Evolutionary conservation across 192 early-diverging fungal species (phyloP).

Genomic region (Backusella sp.): DNA sequence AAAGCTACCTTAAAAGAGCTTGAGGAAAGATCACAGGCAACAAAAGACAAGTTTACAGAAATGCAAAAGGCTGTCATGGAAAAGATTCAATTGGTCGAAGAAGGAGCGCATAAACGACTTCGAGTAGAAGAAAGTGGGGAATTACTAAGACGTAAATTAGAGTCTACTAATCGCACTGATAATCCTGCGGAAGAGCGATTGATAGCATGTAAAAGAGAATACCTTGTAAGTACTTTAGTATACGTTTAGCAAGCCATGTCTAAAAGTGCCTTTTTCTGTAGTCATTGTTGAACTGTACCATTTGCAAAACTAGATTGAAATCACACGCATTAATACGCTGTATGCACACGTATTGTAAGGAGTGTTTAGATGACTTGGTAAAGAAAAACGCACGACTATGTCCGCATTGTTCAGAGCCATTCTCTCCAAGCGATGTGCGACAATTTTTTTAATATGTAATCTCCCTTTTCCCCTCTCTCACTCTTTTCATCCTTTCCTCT

Average conservation of each 20-base stretch:
- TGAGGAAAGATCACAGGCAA: conserved; percentile 52
- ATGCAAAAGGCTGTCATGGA: conserved; percentile 14
- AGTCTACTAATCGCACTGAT: conserved; percentile 54
- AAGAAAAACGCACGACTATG: background rate
- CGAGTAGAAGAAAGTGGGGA: conserved; percentile 69
- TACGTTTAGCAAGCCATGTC: background rate
- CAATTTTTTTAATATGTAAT: background rate
- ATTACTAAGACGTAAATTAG: conserved; percentile 54
- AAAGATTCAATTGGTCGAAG: conserved; percentile 29
- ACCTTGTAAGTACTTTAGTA: conserved; percentile 22
- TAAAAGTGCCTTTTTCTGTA: conserved; percentile 36
- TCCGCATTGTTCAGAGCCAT: background rate
- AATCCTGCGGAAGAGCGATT: conserved; percentile 64
- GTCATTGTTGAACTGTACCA: conserved; percentile 87
- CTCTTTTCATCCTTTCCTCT: background rate
- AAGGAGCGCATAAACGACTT: conserved; percentile 44
- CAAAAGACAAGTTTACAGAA: conserved; percentile 53
- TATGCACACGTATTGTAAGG: conserved; percentile 96
- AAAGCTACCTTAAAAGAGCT: conserved; percentile 38
- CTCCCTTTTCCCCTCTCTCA: background rate
- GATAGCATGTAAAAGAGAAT: conserved; percentile 53
- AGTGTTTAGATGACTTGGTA: conserved; percentile 67
- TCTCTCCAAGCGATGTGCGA: background rate
- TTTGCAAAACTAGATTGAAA: conserved; percentile 86
- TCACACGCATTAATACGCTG: conserved; percentile 80